Evolutionary conservation across 139 green algal genomes (phyloP).

Genomic region (Micractinium sp.): DNA sequence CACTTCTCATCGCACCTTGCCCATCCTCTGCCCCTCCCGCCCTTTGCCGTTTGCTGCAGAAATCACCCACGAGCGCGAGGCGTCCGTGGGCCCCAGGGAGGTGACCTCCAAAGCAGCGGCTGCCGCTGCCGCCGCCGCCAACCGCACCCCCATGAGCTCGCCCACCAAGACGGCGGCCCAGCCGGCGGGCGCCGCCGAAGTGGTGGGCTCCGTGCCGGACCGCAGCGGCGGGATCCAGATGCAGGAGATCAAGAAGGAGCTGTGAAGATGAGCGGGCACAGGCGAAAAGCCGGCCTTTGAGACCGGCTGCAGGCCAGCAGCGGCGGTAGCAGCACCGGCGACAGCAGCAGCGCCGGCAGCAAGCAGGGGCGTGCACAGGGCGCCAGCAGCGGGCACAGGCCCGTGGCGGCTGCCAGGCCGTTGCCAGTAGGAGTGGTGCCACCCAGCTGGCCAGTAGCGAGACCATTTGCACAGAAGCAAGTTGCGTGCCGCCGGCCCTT

Average conservation of each 20-base stretch:
- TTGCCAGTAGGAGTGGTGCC: too few relatives aligned
- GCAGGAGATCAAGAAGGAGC: slow-evolving; percentile 17
- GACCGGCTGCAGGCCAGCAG: too few relatives aligned
- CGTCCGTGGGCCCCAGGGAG: slow-evolving; percentile 19
- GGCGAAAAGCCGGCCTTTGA: background rate
- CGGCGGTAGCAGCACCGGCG: too few relatives aligned
- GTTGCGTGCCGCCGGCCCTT: too few relatives aligned
- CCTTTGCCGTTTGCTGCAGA: background rate
- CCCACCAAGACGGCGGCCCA: slow-evolving; percentile 18
- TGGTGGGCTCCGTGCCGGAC: background rate
- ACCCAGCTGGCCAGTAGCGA: too few relatives aligned
- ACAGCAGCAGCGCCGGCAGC: too few relatives aligned
- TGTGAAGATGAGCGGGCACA: background rate
- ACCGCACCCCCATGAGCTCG: background rate
- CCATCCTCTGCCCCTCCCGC: background rate
- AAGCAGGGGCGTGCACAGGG: too few relatives aligned
- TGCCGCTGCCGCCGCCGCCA: background rate
- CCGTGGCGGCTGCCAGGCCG: too few relatives aligned
- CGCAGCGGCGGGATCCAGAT: slow-evolving; percentile 5
- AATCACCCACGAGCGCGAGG: slow-evolving; percentile 29
- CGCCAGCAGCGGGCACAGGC: too few relatives aligned
- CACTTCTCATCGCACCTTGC: background rate
- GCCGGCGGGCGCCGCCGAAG: background rate
- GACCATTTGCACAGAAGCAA: too few relatives aligned
- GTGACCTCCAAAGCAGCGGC: slow-evolving; percentile 37